Percentiles rank a stretch among this genome's conserved stretches.
phyloP scores from a whole-genome alignment of 2,329 filamentous ascomycete genomes.

The Penicillium sclerotiorum region DNA sequence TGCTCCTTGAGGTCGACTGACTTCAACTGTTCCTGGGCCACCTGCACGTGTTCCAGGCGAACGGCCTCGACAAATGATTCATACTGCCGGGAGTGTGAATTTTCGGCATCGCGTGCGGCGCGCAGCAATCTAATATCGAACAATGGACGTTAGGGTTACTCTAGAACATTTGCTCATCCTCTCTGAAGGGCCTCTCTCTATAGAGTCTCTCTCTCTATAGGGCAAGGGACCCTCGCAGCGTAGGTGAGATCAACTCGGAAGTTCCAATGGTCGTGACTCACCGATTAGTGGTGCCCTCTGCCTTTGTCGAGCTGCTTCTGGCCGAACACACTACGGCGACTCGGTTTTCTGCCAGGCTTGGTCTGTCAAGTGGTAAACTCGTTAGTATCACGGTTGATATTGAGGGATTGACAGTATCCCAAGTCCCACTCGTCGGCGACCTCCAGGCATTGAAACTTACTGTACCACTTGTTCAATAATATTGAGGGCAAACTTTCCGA shows the following conservation, averaged over 20 bases:
- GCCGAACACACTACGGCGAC: constrained; percentile 96
- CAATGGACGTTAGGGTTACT: no score
- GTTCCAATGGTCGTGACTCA: constrained; percentile 52
- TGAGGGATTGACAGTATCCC: no score
- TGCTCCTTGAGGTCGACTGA: constrained; percentile 59
- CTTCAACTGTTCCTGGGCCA: constrained; percentile 65
- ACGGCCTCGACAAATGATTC: constrained; percentile 78
- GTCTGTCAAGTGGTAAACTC: constrained; percentile 44
- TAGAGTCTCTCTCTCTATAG: not conserved
- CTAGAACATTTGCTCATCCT: no score
- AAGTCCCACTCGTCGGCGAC: no score
- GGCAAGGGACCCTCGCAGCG: no score
- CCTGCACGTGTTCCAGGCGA: constrained; percentile 75
- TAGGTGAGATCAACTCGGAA: not conserved
- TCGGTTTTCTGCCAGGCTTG: constrained; percentile 67
- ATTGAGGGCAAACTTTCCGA: constrained; percentile 86
- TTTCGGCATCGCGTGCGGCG: constrained; percentile 54
- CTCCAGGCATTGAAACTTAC: constrained; percentile 41
- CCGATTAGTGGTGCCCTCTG: constrained; percentile 93
- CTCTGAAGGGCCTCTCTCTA: no score
- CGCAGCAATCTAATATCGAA: constrained; percentile 51
- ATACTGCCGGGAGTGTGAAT: constrained; percentile 59
- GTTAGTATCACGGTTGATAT: not conserved
- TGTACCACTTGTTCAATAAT: constrained; percentile 72
- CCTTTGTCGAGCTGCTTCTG: constrained; percentile 89